Evolutionary conservation across 176 grass and related monocot genomes (phyloP), one percentile per base, ranked within the genome.

Genomic region (Triticum dicoccoides): DNA sequence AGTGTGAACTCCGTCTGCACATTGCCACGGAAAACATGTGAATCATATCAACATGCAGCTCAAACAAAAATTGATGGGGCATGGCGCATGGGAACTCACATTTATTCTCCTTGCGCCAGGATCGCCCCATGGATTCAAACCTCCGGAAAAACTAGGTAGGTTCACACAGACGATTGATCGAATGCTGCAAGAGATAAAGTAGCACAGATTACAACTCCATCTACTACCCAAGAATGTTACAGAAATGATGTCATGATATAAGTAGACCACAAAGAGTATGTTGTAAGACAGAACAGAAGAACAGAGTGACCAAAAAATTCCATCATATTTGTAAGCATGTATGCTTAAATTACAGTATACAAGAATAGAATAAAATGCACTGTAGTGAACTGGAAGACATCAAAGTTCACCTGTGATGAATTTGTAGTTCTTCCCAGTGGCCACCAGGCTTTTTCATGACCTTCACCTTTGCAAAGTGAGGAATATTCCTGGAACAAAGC

Each of bases 391-490:
- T 30, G 41, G 73, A 41, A 78, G 21, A 21, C 15, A 54, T 30
- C 27, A 8, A 86, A 39, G 63, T 76, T 82, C 73, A 98, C 96
- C 93, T 95, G 78, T 69, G 80, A 86, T 92, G 91, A 84, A 98
- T 81, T 29, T 51, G 66, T 78, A 98, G 93, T 51, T 98, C 89
- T 89, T 95, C 89, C 95, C 95, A 98, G 0, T 56, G 77, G 66
- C 56, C 39, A 74, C 95, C 91, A 69, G 78, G 37, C 76, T 59
- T 87, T 92, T 95, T 98, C 96, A 98, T 93, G 66, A 98, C 73
- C 88, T 92, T 93, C 42, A 98, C 93, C 64, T 92, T 95, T 83
- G 96, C 88, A 90, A 98, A 82, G 58, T 93, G 93, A 89, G 96
- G 88, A 83, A 98, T 93, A 80, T 98, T 98, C 87, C 96, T 98